A percentile compares a stretch with the other conserved stretches of the same genome.
phyloP scores from a whole-genome alignment of 768 basidiomycete species.

The Tylopilus balloui region DNA sequence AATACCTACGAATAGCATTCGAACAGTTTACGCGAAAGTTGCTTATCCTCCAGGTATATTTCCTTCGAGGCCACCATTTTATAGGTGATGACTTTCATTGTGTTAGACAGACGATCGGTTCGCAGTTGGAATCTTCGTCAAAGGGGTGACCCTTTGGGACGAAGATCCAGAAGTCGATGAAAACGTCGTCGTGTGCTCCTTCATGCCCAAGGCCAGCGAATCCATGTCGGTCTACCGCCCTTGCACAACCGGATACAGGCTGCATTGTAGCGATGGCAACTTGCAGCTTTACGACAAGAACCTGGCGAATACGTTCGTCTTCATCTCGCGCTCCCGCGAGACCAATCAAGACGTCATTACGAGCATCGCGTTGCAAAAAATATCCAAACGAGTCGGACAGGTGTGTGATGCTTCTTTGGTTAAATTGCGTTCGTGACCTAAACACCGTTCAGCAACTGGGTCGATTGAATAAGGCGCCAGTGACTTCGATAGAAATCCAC shows the following conservation, averaged over 20 bases:
- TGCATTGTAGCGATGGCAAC: constrained; percentile 52
- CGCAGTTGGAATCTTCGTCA: constrained; percentile 58
- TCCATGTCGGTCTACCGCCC: constrained; percentile 46
- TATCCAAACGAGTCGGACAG: constrained; percentile 48
- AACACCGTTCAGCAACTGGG: constrained; percentile 50
- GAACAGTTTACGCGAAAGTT: constrained; percentile 57
- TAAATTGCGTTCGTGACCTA: not conserved
- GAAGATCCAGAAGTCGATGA: constrained; percentile 55
- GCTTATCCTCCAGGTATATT: constrained; percentile 50
- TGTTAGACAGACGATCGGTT: constrained; percentile 58
- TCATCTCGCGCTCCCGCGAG: constrained; percentile 44
- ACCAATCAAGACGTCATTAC: constrained; percentile 45
- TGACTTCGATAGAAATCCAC: constrained; percentile 56
- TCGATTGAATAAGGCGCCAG: constrained; percentile 47
- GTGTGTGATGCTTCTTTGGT: constrained; percentile 31
- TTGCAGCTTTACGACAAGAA: constrained; percentile 58
- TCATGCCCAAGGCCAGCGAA: constrained; percentile 50
- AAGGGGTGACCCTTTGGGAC: constrained; percentile 54
- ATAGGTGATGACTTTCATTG: not conserved
- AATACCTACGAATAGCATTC: constrained; percentile 52
- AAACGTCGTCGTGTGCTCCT: constrained; percentile 59
- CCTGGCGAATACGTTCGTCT: constrained; percentile 53
- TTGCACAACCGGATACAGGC: constrained; percentile 49
- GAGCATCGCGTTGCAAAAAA: constrained; percentile 62
- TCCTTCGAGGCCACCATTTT: not conserved